These are phyloP conservation scores for Cryphonectria japonica DNA, from an alignment of 2,329 filamentous ascomycete genomes.

Conservation along the genomic window DNA sequence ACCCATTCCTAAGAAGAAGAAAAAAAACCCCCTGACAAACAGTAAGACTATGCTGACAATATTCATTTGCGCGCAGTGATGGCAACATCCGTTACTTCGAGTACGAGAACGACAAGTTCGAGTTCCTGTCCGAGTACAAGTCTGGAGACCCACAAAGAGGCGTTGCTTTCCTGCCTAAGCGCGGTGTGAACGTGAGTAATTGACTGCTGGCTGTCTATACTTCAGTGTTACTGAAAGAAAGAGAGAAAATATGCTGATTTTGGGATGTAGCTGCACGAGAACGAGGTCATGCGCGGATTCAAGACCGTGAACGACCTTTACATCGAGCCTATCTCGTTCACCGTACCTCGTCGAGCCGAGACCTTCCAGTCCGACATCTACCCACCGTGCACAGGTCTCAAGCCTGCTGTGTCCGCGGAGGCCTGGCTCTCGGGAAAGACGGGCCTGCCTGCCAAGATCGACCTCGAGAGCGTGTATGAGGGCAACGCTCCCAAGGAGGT, in stretches of 20 bases:
- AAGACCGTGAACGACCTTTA: conserved; percentile 96
- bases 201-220: neutral
- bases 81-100: conserved; percentile 99
- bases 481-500: conserved; percentile 81
- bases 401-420: conserved; percentile 75
- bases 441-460: conserved; percentile 85
- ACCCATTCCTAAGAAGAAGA: conserved; percentile 21
- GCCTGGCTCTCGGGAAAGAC: conserved; percentile 91
- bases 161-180: conserved; percentile 91
- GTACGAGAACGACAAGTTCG: conserved; percentile 98
- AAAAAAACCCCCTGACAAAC: neutral
- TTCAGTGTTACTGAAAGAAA: conserved; percentile 29
- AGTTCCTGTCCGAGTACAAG: conserved; percentile 96
- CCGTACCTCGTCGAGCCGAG: conserved; percentile 89
- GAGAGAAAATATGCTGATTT: neutral
- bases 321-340: conserved; percentile 97
- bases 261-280: conserved; percentile 74
- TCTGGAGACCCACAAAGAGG: conserved; percentile 94
- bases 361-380: conserved; percentile 98
- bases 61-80: conserved; percentile 61
- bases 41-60: conserved; percentile 27
- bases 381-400: conserved; percentile 79
- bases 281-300: conserved; percentile 93
- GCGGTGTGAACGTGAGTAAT: conserved; percentile 79
- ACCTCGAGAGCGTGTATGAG: conserved; percentile 89